Evolutionary conservation across 2,329 filamentous ascomycete species (phyloP).

Genomic region (Aspergillus pseudonomiae): DNA sequence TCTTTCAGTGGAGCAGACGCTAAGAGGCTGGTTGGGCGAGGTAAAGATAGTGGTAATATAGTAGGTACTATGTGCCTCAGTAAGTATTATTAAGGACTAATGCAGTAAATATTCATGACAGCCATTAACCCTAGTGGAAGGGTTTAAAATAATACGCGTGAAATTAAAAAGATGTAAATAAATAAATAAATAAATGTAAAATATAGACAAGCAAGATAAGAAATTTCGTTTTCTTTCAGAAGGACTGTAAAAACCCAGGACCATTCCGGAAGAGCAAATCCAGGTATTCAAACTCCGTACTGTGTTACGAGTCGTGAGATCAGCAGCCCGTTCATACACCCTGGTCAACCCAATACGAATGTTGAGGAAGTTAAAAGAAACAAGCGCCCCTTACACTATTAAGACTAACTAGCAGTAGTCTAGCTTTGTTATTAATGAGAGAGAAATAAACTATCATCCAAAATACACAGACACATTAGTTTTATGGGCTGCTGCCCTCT

Average conservation of each 20-base stretch:
- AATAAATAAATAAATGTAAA: background rate
- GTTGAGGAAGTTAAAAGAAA: background rate
- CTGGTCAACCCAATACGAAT: constrained; percentile 3
- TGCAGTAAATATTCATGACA: background rate
- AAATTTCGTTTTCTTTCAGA: background rate
- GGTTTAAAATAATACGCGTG: background rate
- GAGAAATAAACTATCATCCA: background rate
- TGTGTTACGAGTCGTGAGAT: constrained; percentile 3
- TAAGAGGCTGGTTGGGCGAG: background rate
- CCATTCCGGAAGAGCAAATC: background rate
- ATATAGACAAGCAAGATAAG: background rate
- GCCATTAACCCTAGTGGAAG: background rate
- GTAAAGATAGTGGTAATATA: background rate
- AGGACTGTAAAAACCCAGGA: background rate
- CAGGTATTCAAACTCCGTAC: background rate
- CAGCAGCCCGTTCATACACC: background rate
- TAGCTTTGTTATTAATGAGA: background rate
- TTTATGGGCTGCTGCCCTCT: background rate
- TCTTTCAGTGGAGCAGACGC: background rate
- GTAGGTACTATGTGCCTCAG: too few relatives aligned
- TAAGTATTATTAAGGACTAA: background rate
- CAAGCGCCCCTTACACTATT: background rate
- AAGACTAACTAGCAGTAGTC: background rate
- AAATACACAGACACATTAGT: background rate
- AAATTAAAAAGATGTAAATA: background rate